phyloP scores from a whole-genome alignment of 2,329 filamentous ascomycete species.

The Aspergillus sojae region DNA sequence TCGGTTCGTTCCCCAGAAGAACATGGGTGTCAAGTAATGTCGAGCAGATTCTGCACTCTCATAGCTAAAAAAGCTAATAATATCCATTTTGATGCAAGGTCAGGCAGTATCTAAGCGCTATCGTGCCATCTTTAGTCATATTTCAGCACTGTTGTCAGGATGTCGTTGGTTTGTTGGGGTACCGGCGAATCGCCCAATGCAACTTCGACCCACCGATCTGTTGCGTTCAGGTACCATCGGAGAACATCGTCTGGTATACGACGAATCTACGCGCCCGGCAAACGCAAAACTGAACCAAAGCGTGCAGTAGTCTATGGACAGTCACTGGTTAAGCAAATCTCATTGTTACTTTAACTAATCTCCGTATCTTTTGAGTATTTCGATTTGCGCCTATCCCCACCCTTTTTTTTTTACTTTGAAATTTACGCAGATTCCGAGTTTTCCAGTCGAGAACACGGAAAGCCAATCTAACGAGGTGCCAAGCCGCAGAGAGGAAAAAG shows the following conservation, averaged over 20 bases:
- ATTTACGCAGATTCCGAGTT: not conserved
- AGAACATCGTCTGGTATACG: not conserved
- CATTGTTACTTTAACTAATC: not conserved
- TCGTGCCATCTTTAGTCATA: not conserved
- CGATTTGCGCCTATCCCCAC: not conserved
- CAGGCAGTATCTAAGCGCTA: not conserved
- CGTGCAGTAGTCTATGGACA: not conserved
- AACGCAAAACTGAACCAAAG: not conserved
- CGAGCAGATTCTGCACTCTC: not conserved
- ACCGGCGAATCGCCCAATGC: not conserved
- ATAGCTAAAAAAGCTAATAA: not conserved
- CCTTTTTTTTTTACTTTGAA: not conserved
- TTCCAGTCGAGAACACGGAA: not conserved
- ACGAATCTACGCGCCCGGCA: not conserved
- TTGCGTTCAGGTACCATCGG: not conserved
- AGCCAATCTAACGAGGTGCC: not conserved
- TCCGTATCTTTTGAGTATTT: not conserved
- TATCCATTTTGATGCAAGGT: not conserved
- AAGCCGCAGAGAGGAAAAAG: not conserved
- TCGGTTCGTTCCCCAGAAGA: conserved; percentile 2
- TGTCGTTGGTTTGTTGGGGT: not conserved
- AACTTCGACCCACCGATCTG: conserved; percentile 4
- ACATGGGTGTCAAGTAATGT: not conserved
- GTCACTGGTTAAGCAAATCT: not conserved
- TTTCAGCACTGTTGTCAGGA: not conserved